Evolutionary conservation across 768 basidiomycete genomes (phyloP).

Genomic region (Vararia minispora): DNA sequence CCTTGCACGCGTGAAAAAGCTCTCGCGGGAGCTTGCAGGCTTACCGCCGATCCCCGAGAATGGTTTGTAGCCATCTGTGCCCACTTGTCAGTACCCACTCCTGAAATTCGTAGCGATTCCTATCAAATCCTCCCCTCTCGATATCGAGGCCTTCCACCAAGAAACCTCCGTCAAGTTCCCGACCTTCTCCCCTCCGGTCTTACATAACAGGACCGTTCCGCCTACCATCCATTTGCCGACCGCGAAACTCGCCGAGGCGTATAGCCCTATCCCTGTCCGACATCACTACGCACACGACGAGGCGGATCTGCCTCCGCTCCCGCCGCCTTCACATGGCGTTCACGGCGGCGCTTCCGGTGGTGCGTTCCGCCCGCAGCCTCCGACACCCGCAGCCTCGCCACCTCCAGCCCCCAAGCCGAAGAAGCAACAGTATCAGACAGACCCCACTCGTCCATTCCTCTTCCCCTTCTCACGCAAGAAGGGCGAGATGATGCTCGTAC

Average conservation of each 20-base stretch:
- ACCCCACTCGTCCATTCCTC: conserved; percentile 86
- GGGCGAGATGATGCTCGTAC: conserved; percentile 62
- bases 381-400: conserved; percentile 87
- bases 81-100: not conserved
- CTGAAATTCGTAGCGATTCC: conserved; percentile 32
- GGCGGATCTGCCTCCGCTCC: conserved; percentile 36
- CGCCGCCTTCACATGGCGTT: conserved; percentile 25
- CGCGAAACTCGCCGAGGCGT: conserved; percentile 76
- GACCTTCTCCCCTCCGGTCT: conserved; percentile 58
- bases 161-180: conserved; percentile 96
- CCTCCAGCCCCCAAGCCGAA: conserved; percentile 83
- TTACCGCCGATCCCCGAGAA: conserved; percentile 45
- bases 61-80: conserved; percentile 21
- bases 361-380: conserved; percentile 50
- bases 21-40: conserved; percentile 78
- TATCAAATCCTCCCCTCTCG: conserved; percentile 85
- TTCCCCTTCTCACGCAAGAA: conserved; percentile 82
- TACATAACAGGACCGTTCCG: conserved; percentile 12
- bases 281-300: conserved; percentile 91
- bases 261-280: conserved; percentile 86
- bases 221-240: conserved; percentile 28
- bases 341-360: no score
- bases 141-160: conserved; percentile 79
- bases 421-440: conserved; percentile 98
- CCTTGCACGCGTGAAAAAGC: conserved; percentile 66